Percentiles rank a stretch among this genome's conserved stretches.
These are phyloP conservation scores for Sporobolomyces pararoseus DNA, from an alignment of 768 basidiomycete genomes.

Conservation along the genomic window DNA sequence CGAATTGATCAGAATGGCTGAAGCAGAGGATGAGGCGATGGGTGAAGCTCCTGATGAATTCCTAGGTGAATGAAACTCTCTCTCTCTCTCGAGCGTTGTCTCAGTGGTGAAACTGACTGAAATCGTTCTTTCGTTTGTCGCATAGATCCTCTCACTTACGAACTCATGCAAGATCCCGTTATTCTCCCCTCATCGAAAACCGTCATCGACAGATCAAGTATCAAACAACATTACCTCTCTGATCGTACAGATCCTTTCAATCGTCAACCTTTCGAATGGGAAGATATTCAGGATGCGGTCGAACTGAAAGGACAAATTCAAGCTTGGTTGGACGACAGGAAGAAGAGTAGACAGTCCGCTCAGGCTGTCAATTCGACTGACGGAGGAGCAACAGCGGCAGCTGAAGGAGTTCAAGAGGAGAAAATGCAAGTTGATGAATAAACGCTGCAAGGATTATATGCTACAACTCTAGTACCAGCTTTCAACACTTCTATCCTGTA, in stretches of 20 bases:
- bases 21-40: slow-evolving; percentile 77
- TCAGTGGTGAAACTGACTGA: no score
- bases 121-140: not conserved
- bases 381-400: not conserved
- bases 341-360: not conserved
- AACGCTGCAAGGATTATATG: no score
- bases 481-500: no score
- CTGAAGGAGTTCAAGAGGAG: not conserved
- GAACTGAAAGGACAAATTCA: slow-evolving; percentile 74
- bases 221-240: slow-evolving; percentile 88
- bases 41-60: slow-evolving; percentile 95
- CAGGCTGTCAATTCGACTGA: not conserved
- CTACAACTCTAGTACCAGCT: no score
- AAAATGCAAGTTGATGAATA: slow-evolving; percentile 13
- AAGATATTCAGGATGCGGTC: slow-evolving; percentile 59
- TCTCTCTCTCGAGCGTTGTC: no score
- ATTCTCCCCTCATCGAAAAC: slow-evolving; percentile 74
- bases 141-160: slow-evolving; percentile 81
- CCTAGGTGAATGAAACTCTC: slow-evolving; percentile 58
- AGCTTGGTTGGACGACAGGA: slow-evolving; percentile 59
- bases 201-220: slow-evolving; percentile 80
- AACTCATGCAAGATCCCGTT: slow-evolving; percentile 93
- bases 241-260: slow-evolving; percentile 95
- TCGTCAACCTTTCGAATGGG: slow-evolving; percentile 71
- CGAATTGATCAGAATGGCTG: slow-evolving; percentile 70